Base-by-base conservation (phyloP, 2,329 filamentous ascomycete species). In the Diaporthe sp. region DNA sequence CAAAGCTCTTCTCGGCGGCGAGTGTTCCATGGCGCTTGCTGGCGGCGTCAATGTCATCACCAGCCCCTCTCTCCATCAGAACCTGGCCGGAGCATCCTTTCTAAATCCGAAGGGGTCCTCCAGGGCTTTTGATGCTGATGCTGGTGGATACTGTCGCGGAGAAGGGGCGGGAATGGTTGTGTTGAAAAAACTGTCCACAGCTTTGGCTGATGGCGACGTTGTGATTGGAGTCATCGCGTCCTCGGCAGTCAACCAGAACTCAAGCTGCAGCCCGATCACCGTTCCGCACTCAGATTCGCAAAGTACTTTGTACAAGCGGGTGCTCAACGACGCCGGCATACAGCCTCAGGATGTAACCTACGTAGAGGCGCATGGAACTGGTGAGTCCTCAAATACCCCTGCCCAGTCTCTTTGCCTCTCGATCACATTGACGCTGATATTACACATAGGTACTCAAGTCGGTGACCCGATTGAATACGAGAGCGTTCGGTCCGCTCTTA, bases 111-210 rank as follows among this genome's bases (percentile, higher is more conserved):
- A 83, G 1, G 86, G 88, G 0, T 90, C 89, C 77, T 72, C 53
- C 0, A 88, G 88, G 67, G 84, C 85, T 3, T 89, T 86, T 61
- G 87, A 89, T 72, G 82, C 83, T 22, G 80, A 80, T 34, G 89
- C 88, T 1, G 87, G 89, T 79, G 89, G 89, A 7, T 91, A 90
- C 76, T 89, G 88, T 75, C 85, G 89, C 19, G 88, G 82, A 3
- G 89, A 91, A 70, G 88, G 84, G 12, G 83, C 86, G 42, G 89
- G 83, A 0, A 81, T 85, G 10, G 82, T 91, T 4, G 82, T 90
- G 5, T 76, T 91, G 37, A 91, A 91, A 80, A 80, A 84, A 10
- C 79, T 90, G 1, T 82, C 86, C 19, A 84, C 88, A 78, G 90
- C 90, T 5, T 72, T 86, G 25, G 84, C 83, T 2, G 89, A 91